Evolutionary conservation across 1,139 yeast genomes (phyloP).

Genomic region (Hemisphaericaspora lyxosophila): DNA sequence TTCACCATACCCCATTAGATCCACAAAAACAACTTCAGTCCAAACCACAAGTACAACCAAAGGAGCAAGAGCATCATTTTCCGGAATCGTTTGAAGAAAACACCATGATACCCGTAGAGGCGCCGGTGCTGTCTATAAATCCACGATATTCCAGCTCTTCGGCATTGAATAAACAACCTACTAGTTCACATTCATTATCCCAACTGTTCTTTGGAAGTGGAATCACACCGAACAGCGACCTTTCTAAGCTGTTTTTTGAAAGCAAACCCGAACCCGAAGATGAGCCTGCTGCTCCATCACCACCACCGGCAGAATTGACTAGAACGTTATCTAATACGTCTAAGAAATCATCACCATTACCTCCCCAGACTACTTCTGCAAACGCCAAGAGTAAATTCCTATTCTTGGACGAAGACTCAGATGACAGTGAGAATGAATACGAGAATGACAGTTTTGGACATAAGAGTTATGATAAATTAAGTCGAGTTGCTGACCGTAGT

Average conservation of each 20-base stretch:
- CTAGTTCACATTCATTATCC: constrained; percentile 40
- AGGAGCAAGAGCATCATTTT: constrained; percentile 13
- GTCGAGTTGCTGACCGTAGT: constrained; percentile 52
- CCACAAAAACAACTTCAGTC: constrained; percentile 1
- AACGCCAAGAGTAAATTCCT: constrained; percentile 26
- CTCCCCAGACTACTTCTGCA: constrained; percentile 48
- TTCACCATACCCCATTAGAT: constrained; percentile 17
- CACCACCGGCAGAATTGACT: constrained; percentile 5
- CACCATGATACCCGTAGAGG: constrained; percentile 27
- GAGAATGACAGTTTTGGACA: constrained; percentile 16
- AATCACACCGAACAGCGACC: constrained; percentile 3
- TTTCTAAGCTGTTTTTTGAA: constrained; percentile 33
- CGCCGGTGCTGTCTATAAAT: constrained; percentile 30
- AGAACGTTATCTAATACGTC: constrained; percentile 28
- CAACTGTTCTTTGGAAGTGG: constrained; percentile 30
- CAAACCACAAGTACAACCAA: constrained; percentile 19
- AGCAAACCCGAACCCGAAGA: constrained; percentile 8
- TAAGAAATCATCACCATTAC: constrained; percentile 41
- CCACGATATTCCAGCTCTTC: constrained; percentile 34
- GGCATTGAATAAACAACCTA: constrained; percentile 41
- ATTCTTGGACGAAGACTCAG: constrained; percentile 30
- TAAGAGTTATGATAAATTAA: constrained; percentile 40
- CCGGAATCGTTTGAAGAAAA: constrained; percentile 19
- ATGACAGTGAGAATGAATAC: constrained; percentile 30
- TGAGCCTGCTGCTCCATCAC: not conserved